Conservation (phyloP, 1,139 yeast genomes). For the Protomyces lactucae-debilis region DNA sequence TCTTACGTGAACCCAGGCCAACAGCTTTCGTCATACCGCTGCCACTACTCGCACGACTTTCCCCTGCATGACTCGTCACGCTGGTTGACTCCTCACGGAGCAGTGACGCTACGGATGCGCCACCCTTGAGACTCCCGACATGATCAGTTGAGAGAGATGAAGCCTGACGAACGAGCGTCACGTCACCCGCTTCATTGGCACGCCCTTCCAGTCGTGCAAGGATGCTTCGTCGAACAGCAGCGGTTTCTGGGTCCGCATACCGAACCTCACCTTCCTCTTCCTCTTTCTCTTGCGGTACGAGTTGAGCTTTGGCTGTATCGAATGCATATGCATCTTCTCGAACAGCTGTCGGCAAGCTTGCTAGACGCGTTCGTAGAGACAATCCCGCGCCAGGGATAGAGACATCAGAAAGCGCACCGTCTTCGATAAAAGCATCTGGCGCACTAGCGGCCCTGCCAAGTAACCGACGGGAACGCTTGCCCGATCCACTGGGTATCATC, state of each 20-base stretch:
- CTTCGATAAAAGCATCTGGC: neutral
- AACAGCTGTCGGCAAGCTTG: neutral
- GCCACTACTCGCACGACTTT: neutral
- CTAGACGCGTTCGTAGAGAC: neutral
- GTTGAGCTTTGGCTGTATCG: neutral
- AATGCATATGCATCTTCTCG: neutral
- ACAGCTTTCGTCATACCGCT: neutral
- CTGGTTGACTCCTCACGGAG: neutral
- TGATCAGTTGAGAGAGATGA: neutral
- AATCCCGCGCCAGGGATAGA: neutral
- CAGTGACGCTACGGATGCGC: neutral
- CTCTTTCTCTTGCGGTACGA: neutral
- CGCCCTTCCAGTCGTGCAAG: neutral
- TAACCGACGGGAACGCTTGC: neutral
- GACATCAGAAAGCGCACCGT: neutral
- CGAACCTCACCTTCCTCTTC: neutral
- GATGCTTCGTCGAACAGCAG: neutral
- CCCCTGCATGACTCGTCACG: neutral
- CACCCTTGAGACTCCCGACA: neutral
- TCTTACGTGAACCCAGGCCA: neutral
- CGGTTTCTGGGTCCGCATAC: neutral
- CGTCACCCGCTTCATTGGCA: neutral
- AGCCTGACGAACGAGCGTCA: neutral
- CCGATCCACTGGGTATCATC: neutral
- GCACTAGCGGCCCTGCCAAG: neutral